Conservation (phyloP, 192 early-diverging fungal species). For the Coemansia sp. region DNA sequence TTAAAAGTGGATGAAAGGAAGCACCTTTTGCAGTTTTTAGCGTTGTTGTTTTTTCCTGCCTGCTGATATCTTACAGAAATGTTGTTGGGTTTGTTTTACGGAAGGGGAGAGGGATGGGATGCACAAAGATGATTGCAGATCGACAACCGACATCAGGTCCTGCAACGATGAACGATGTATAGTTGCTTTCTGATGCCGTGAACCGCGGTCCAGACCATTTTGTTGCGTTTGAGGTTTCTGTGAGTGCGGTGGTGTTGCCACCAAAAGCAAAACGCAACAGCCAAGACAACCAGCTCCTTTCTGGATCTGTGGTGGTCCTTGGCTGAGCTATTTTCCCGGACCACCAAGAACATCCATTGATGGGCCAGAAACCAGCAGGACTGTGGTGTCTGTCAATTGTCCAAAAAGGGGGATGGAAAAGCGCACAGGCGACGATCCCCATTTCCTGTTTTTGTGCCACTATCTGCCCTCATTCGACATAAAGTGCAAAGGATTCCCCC, state of each 20-base stretch:
- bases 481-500: not conserved
- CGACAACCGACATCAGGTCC: not conserved
- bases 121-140: not conserved
- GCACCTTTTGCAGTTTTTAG: too few relatives aligned
- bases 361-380: not conserved
- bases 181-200: too few relatives aligned
- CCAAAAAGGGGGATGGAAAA: not conserved
- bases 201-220: too few relatives aligned
- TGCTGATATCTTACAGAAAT: not conserved
- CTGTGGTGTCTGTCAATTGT: not conserved
- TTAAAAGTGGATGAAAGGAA: not conserved
- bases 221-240: too few relatives aligned
- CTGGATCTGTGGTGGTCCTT: too few relatives aligned
- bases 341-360: too few relatives aligned
- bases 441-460: constrained; percentile 1
- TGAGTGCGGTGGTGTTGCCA: too few relatives aligned
- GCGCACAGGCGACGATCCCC: not conserved
- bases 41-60: not conserved
- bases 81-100: not conserved
- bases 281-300: too few relatives aligned
- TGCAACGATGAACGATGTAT: too few relatives aligned
- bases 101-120: too few relatives aligned
- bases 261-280: too few relatives aligned
- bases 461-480: not conserved
- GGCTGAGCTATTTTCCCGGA: too few relatives aligned